Evolutionary conservation across 2,329 filamentous ascomycete genomes (phyloP), one percentile per base, ranked within the genome.

Genomic region (Penicillium sp.): DNA sequence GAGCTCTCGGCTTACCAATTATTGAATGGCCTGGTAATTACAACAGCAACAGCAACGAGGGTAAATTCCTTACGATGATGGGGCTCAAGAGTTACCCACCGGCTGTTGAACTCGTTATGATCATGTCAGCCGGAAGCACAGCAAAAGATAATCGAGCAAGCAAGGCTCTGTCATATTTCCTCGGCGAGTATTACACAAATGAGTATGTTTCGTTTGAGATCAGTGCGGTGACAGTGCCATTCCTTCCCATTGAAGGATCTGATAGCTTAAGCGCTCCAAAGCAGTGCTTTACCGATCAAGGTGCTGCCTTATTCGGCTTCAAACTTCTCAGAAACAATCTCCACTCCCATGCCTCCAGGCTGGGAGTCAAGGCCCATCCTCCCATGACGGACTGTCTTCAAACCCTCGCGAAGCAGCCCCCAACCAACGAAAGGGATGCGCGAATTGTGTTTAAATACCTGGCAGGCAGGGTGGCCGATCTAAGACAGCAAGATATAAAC

Each of bases 361-460:
- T 99, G 67, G 93, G 92, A 1, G 92, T 99, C 6, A 83, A 84
- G n/a, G 77, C 84, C 53, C 88, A 99, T 72, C 94, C 95, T 0
- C 85, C 87, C 0, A 89, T 97, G 60, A 80, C 81, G 1, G 85
- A 88, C 27, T 96, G 92, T 69, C 84, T 95, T 13, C 86, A 89
- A 41, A 83, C 85, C 27, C 78, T 99, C 41, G 78, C 93, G 29
- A 82, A 83, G 31, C 84, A 83, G 3, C 92, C 93, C 33, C 93
- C 94, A 1, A 81, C 81, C 56, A 87, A 83, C 40, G 81, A 83
- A 23, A 75, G 78, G 8, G 85, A 88, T 57, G 94, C 93, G 0
- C 82, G 85, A 41, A 81, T 82, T 3, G 73, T 95, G 6, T 99
- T 97, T 69, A 82, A 84, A 42, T 99, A 99, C 73, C 89, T 99